Conservation (phyloP, 352 stramenopile species). For the Ophiocytium majus region DNA sequence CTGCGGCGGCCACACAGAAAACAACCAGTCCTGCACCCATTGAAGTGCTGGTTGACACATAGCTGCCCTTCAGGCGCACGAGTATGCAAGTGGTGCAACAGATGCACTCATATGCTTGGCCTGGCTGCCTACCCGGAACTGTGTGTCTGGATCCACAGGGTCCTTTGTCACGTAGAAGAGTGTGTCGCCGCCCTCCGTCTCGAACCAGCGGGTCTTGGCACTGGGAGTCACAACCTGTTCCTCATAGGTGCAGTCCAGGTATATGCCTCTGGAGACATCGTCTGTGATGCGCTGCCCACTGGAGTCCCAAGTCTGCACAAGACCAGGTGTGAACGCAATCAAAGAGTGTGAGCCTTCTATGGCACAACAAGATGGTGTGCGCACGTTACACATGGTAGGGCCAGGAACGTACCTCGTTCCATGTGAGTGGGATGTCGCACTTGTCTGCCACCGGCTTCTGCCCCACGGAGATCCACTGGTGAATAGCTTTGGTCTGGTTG, state of each 20-base stretch:
- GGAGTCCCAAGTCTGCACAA: constrained; percentile 20
- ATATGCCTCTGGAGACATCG: constrained; percentile 63
- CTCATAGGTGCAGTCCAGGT: constrained; percentile 83
- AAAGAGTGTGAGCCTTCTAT: too few relatives aligned
- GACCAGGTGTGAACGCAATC: too few relatives aligned
- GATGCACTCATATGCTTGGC: too few relatives aligned
- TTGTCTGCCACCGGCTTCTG: constrained; percentile 61
- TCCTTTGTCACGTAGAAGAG: constrained; percentile 79
- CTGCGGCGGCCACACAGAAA: too few relatives aligned
- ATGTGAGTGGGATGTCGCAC: constrained; percentile 31
- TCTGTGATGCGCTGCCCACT: constrained; percentile 23
- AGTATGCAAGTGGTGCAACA: too few relatives aligned
- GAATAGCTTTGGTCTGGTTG: constrained; percentile 80
- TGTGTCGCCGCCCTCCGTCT: constrained; percentile 68
- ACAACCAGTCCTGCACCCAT: too few relatives aligned
- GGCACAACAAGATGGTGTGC: too few relatives aligned
- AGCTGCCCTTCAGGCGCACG: too few relatives aligned
- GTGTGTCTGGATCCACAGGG: constrained; percentile 63
- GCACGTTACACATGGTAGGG: too few relatives aligned
- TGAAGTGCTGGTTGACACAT: too few relatives aligned
- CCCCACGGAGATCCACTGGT: constrained; percentile 82
- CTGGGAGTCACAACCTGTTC: constrained; percentile 58
- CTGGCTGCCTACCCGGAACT: constrained; percentile 46
- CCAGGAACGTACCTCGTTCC: constrained; percentile 33
- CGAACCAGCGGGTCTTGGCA: constrained; percentile 72